Percentiles rank a stretch among this genome's conserved stretches.
These are phyloP conservation scores for Trifolium fragiferum DNA, from an alignment of 306 rosid genomes.

Conservation along the genomic window DNA sequence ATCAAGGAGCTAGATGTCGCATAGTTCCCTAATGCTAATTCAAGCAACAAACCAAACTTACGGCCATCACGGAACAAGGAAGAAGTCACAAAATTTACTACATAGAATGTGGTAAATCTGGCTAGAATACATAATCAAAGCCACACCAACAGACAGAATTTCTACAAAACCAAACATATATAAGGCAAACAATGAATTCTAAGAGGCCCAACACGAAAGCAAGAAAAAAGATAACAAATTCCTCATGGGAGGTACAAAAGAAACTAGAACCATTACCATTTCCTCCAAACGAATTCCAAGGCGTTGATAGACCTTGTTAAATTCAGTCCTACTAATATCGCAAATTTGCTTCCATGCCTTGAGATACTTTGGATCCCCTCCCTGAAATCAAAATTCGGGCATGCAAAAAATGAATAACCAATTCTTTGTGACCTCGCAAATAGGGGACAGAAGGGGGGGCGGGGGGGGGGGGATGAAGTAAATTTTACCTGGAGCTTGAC, in stretches of 20 bases:
- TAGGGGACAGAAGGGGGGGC: not conserved
- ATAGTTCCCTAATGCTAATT: not conserved
- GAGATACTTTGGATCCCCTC: slow-evolving; percentile 73
- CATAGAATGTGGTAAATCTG: not conserved
- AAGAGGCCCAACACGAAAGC: not conserved
- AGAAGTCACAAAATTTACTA: slow-evolving; percentile 1
- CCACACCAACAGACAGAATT: not conserved
- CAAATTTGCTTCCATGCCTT: slow-evolving; percentile 83
- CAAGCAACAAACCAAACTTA: not conserved
- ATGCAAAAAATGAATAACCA: slow-evolving; percentile 13
- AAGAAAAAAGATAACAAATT: not conserved
- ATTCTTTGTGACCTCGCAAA: not conserved
- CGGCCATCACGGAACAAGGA: not conserved
- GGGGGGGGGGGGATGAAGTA: not conserved
- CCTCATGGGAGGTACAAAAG: not conserved
- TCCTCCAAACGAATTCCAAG: slow-evolving; percentile 50
- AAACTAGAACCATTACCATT: slow-evolving; percentile 20
- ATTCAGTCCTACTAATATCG: slow-evolving; percentile 81
- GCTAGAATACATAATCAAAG: not conserved
- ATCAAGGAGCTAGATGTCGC: not conserved
- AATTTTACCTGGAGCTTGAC: slow-evolving; percentile 81
- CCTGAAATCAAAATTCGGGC: slow-evolving; percentile 52
- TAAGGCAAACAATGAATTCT: not conserved
- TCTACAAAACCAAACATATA: not conserved
- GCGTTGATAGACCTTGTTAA: slow-evolving; percentile 77